Evolutionary conservation across 2,329 filamentous ascomycete species (phyloP).

Genomic region (Xylariaceae sp.): DNA sequence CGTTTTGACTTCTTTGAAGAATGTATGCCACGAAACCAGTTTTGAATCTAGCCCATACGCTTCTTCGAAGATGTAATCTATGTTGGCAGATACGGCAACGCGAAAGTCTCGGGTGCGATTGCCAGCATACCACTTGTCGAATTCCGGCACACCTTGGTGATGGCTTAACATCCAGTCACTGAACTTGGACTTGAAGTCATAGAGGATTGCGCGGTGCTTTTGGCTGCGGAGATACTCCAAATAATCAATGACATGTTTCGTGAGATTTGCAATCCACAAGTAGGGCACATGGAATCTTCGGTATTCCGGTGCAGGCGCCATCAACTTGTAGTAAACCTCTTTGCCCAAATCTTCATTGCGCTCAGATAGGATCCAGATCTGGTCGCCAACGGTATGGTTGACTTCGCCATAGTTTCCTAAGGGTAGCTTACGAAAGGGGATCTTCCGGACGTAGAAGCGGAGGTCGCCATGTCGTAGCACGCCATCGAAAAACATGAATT

Average conservation of each 20-base stretch:
- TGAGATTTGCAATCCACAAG: slow-evolving; percentile 63
- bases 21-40: slow-evolving; percentile 33
- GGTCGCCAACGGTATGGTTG: slow-evolving; percentile 41
- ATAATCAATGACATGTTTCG: slow-evolving; percentile 68
- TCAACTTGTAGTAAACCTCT: slow-evolving; percentile 60
- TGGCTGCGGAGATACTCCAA: slow-evolving; percentile 36
- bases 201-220: slow-evolving; percentile 40
- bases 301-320: slow-evolving; percentile 54
- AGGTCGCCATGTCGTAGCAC: slow-evolving; percentile 42
- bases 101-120: slow-evolving; percentile 56
- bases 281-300: slow-evolving; percentile 56
- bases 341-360: slow-evolving; percentile 34
- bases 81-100: slow-evolving; percentile 51
- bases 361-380: slow-evolving; percentile 60
- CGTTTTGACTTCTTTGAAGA: slow-evolving; percentile 50
- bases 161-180: slow-evolving; percentile 45
- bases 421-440: slow-evolving; percentile 54
- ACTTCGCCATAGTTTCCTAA: slow-evolving; percentile 59
- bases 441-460: slow-evolving; percentile 46
- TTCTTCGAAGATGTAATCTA: slow-evolving; percentile 62
- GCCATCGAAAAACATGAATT: slow-evolving; percentile 54
- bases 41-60: slow-evolving; percentile 39
- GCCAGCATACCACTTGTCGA: slow-evolving; percentile 50
- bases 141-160: slow-evolving; percentile 39
- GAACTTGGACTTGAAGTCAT: slow-evolving; percentile 55